phyloP scores from a whole-genome alignment of 768 basidiomycete species.

The Tricholoma sp. region DNA sequence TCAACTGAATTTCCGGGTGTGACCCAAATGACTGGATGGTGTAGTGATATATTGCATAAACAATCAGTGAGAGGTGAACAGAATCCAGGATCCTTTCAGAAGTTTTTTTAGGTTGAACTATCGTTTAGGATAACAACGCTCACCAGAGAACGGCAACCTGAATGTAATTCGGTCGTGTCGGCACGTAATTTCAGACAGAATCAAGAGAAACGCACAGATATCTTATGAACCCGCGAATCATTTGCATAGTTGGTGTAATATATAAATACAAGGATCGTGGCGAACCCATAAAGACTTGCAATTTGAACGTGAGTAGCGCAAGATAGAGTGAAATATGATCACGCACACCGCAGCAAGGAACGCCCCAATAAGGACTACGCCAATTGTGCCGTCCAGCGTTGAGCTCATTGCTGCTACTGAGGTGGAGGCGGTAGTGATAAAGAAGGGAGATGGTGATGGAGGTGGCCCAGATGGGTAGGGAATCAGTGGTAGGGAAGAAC shows the following conservation, averaged over 20 bases:
- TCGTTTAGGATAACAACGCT: not conserved
- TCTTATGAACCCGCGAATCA: constrained; percentile 18
- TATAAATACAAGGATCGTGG: constrained; percentile 19
- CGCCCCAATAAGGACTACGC: constrained; percentile 24
- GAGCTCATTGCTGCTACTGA: too few relatives aligned
- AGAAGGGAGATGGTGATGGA: too few relatives aligned
- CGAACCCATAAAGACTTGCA: constrained; percentile 14
- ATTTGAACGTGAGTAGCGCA: not conserved
- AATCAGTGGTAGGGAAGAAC: too few relatives aligned
- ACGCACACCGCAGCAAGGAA: constrained; percentile 24
- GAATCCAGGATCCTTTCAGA: constrained; percentile 18
- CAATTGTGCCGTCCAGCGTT: constrained; percentile 23
- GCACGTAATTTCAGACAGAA: not conserved
- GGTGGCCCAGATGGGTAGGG: constrained; percentile 11
- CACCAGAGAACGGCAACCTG: constrained; percentile 21
- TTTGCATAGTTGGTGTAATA: constrained; percentile 20
- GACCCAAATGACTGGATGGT: constrained; percentile 20
- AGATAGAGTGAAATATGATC: not conserved
- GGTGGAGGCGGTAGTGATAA: constrained; percentile 2
- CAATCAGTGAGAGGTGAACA: constrained; percentile 20
- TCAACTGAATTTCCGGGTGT: constrained; percentile 4
- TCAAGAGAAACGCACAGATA: constrained; percentile 12
- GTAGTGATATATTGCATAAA: constrained; percentile 26
- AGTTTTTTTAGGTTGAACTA: not conserved
- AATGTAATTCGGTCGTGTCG: not conserved